phyloP scores from a whole-genome alignment of 345 rosid genomes.

The Salix brachista region DNA sequence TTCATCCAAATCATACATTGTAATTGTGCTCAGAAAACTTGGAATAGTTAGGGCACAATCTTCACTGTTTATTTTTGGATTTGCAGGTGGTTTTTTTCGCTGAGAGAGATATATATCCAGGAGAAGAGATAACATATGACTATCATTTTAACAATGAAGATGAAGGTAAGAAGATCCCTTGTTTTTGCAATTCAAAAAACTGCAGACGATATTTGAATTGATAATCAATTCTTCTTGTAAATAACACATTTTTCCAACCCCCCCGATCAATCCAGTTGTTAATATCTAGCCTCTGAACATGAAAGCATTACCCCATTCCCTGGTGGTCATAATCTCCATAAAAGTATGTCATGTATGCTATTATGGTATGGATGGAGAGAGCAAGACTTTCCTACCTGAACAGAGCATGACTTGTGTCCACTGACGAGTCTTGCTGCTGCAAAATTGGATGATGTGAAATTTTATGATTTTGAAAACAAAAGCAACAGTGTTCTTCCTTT shows the following conservation, averaged over 20 bases:
- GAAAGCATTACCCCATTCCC: too few relatives aligned
- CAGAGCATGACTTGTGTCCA: too few relatives aligned
- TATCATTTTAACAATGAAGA: conserved; percentile 57
- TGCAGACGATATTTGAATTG: conserved; percentile 51
- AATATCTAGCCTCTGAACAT: too few relatives aligned
- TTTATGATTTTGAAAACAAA: too few relatives aligned
- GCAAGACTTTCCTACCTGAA: too few relatives aligned
- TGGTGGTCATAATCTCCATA: too few relatives aligned
- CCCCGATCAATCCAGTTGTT: background rate
- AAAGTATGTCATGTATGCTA: too few relatives aligned
- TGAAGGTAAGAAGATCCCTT: conserved; percentile 51
- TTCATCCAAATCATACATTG: background rate
- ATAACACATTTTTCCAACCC: conserved; percentile 1
- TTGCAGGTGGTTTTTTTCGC: conserved; percentile 53
- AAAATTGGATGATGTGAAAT: too few relatives aligned
- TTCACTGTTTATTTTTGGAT: background rate
- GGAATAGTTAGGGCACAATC: background rate
- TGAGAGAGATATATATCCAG: conserved; percentile 51
- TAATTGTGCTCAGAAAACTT: background rate
- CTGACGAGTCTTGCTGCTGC: too few relatives aligned
- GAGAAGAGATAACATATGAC: conserved; percentile 58
- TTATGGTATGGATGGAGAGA: too few relatives aligned
- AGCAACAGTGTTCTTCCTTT: too few relatives aligned
- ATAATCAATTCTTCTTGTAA: conserved; percentile 18
- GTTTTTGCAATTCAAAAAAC: conserved; percentile 51